These are phyloP conservation scores for Hypoxylon lienhwacheense DNA, from an alignment of 495 filamentous ascomycete genomes.

Conservation along the genomic window DNA sequence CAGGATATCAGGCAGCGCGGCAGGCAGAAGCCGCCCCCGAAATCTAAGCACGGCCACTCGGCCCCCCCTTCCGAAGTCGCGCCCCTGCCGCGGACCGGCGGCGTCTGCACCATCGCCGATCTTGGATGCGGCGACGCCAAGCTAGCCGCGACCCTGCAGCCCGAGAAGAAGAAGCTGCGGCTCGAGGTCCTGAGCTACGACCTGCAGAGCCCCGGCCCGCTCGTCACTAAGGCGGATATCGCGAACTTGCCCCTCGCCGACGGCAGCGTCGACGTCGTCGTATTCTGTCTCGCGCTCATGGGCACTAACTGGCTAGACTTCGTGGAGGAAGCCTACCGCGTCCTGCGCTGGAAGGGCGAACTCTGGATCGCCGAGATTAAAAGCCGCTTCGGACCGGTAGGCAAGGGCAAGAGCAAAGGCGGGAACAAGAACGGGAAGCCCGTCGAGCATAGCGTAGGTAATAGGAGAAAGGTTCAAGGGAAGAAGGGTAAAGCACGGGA, in stretches of 20 bases:
- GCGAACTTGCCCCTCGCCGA: constrained; percentile 74
- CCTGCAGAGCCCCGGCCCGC: constrained; percentile 62
- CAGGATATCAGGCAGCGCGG: constrained; percentile 62
- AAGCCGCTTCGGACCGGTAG: constrained; percentile 73
- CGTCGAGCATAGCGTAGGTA: constrained; percentile 65
- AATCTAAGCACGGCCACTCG: constrained; percentile 27
- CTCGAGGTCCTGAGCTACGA: constrained; percentile 50
- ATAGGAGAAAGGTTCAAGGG: constrained; percentile 52
- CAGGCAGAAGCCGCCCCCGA: constrained; percentile 36
- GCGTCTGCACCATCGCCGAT: constrained; percentile 78
- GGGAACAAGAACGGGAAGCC: constrained; percentile 54
- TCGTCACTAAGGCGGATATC: constrained; percentile 87
- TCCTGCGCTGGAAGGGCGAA: constrained; percentile 89
- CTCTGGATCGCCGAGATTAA: constrained; percentile 97
- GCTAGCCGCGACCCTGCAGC: constrained; percentile 70
- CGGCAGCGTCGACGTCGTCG: constrained; percentile 74
- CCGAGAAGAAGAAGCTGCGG: constrained; percentile 46
- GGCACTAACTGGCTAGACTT: constrained; percentile 97
- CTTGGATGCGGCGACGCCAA: constrained; percentile 62
- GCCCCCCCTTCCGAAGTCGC: constrained; percentile 27
- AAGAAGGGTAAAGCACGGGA: constrained; percentile 58
- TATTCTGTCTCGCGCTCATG: constrained; percentile 97
- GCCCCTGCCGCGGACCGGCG: constrained; percentile 51
- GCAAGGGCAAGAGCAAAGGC: constrained; percentile 41
- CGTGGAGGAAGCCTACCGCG: constrained; percentile 88